Conservation (phyloP, 106 monocot species). For the Dioscorea alata region DNA sequence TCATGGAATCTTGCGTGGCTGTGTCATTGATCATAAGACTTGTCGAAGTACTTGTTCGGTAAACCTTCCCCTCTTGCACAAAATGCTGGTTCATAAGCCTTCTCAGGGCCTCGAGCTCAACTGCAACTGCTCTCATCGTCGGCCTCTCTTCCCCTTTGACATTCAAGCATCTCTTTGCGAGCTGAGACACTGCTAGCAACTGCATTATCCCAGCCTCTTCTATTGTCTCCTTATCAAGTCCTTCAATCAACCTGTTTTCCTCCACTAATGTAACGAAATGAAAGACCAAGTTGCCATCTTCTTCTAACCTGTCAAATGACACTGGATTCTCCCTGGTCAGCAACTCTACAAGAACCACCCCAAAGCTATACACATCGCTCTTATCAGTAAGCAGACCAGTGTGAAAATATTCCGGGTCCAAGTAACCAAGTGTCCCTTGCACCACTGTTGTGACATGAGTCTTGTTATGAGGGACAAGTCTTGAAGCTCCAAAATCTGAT, state of each 20-base stretch:
- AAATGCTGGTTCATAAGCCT: constrained; percentile 4
- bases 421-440: constrained; percentile 35
- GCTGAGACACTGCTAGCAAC: constrained; percentile 12
- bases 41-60: no score
- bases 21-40: no score
- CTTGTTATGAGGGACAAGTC: constrained; percentile 20
- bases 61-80: not conserved
- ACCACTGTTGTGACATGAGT: constrained; percentile 30
- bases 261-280: constrained; percentile 13
- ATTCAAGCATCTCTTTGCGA: constrained; percentile 33
- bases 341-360: constrained; percentile 49
- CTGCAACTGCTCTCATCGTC: constrained; percentile 24
- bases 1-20: no score
- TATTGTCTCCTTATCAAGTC: constrained; percentile 14
- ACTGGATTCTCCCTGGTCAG: constrained; percentile 36
- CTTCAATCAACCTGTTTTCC: constrained; percentile 4
- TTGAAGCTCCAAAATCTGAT: constrained; percentile 48
- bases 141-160: constrained; percentile 37
- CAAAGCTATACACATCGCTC: constrained; percentile 66
- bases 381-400: constrained; percentile 25
- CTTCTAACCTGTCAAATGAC: constrained; percentile 14
- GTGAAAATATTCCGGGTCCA: constrained; percentile 42
- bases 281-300: constrained; percentile 13
- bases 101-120: constrained; percentile 21
- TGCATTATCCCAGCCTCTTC: constrained; percentile 26